Evolutionary conservation across 208 protist genomes (phyloP).

Genomic region (Porcisia deanei): DNA sequence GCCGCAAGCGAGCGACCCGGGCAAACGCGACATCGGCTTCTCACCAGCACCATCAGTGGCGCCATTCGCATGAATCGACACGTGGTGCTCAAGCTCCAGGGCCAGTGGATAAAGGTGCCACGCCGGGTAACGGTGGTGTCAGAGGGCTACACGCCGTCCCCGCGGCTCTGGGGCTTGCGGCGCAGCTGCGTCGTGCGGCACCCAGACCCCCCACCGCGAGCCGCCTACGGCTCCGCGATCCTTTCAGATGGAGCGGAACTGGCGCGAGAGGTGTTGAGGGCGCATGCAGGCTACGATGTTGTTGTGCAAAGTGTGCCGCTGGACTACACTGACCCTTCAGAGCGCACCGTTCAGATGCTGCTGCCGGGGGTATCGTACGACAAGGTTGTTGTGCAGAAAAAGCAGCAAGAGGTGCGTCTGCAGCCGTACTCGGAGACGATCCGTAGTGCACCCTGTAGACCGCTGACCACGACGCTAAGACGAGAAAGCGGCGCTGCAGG

Average conservation of each 20-base stretch:
- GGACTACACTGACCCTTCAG: slow-evolving; percentile 48
- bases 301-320: slow-evolving; percentile 32
- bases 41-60: slow-evolving; percentile 47
- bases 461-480: neutral
- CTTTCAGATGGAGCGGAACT: neutral
- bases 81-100: slow-evolving; percentile 47
- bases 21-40: slow-evolving; percentile 33
- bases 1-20: slow-evolving; percentile 36
- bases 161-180: slow-evolving; percentile 66
- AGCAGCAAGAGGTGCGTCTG: slow-evolving; percentile 20
- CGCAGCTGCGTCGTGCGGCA: slow-evolving; percentile 43
- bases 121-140: slow-evolving; percentile 19
- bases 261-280: slow-evolving; percentile 23
- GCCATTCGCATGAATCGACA: slow-evolving; percentile 40
- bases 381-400: slow-evolving; percentile 28
- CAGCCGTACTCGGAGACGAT: slow-evolving; percentile 34
- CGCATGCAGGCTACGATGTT: slow-evolving; percentile 26
- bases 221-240: neutral
- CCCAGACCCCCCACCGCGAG: slow-evolving; percentile 7
- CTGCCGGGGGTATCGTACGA: slow-evolving; percentile 40
- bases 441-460: slow-evolving; percentile 2
- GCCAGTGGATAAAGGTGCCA: slow-evolving; percentile 64
- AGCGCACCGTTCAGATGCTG: slow-evolving; percentile 28
- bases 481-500: neutral
- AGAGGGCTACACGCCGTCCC: slow-evolving; percentile 41